Evolutionary conservation across 805 yeast species (phyloP), one percentile per base, ranked within the genome.

Genomic region (Cyberlindnera mrakii): DNA sequence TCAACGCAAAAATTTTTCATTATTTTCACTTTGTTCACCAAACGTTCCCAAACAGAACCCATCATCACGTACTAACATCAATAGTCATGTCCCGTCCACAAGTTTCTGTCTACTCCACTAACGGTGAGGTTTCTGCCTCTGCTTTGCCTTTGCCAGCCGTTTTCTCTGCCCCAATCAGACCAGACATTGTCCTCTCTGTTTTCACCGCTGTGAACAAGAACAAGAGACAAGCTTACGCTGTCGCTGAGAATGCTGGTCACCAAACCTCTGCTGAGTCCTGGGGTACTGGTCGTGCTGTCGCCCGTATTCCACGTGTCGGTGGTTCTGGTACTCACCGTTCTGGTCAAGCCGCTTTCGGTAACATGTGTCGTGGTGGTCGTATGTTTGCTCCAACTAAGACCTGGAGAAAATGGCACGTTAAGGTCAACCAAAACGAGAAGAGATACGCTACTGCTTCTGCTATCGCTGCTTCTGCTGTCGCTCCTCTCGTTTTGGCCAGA

Each of bases 251-350:
- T 78, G 99, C 99, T 68, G 99, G 99, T 80, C 96, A 88, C 84
- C 98, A 93, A 80, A 90, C 97, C 76, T 91, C 98, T 55, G 99
- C 99, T 72, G 97, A 89, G 79, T 93, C 99, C 57, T 93, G 99
- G 99, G 99, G 99, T 89, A 93, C 99, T 65, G 99, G 99, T 82
- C 90, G 99, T 82, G 99, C 99, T 77, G 96, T 93, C 70, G 98
- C 99, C 78, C 91, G 99, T 83, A 91, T 93, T 74, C 99, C 99
- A 81, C 90, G 99, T 84, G 98, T 93, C 71, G 96, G 96, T 78
- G 99, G 99, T 80, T 90, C 96, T 72, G 99, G 99, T 86, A 93
- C 99, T 73, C 96, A 89, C 95, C 90, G 99, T 79, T 80, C 98
- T 59, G 99, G 99, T 75, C 99, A 93, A 78, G 99, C 89, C 75